Evolutionary conservation across 2,329 filamentous ascomycete species (phyloP), one percentile per base, ranked within the genome.

Genomic region (Aspergillus sp.): DNA sequence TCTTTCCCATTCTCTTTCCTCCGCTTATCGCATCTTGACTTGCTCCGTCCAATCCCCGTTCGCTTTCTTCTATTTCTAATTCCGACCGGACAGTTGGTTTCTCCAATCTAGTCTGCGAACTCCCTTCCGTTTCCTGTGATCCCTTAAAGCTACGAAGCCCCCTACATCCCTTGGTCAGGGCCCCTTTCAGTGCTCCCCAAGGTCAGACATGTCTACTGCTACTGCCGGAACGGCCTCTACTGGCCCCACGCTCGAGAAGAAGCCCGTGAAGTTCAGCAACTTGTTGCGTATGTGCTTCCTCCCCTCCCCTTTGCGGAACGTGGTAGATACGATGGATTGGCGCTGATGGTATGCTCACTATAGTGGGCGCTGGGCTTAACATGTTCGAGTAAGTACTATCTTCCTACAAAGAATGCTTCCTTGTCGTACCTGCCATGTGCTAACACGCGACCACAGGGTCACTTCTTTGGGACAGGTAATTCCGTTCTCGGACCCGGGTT

Each of bases 191-290:
- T 74, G 74, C 75, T 76, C 79, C 82, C 78, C 65, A 67, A 79
- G 89, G 90, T 86, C 78, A 80, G 64, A 72, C 58, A 82, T 82
- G 80, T 82, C 78, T 73, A 69, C 74, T 57, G 51, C 64, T 67
- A 71, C 84, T 72, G 79, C 84, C 69, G 78, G 79, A 67, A 71
- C 78, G 77, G 76, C 80, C 75, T 74, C 80, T 78, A 36, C 51
- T 46, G 80, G 81, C 76, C 78, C 81, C 77, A 81, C 78, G 79
- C 82, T 96, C 77, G 93, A 97, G 89, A 98, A 98, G 90, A 98
- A 98, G 87, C 95, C 95, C 68, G 87, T 99, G 87, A 98, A 97
- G 87, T 98, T 98, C 86, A 96, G 92, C 84, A 99, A 99, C 83
- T 80, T 99, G 86, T 84, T 99, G 74, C 87, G 83, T 86, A 74